A percentile compares a stretch with the other conserved stretches of the same genome.
These are phyloP conservation scores for Russula abietina DNA, from an alignment of 768 basidiomycete genomes.

Conservation along the genomic window DNA sequence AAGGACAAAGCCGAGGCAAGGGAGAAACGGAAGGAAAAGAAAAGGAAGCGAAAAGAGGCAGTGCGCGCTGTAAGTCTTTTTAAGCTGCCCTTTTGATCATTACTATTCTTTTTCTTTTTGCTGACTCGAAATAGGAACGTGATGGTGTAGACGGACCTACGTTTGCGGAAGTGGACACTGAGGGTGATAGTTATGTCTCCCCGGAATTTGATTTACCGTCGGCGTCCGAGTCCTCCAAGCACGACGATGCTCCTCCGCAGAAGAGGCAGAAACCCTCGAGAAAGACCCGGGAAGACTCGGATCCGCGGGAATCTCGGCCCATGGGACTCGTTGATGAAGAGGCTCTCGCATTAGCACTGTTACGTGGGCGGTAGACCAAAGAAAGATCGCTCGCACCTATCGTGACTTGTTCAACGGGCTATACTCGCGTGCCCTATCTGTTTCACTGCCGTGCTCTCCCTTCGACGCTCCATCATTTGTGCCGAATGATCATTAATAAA, in stretches of 20 bases:
- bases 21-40: constrained; percentile 88
- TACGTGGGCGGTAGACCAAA: constrained; percentile 32
- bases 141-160: constrained; percentile 28
- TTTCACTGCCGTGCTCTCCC: too few relatives aligned
- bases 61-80: constrained; percentile 37
- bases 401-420: too few relatives aligned
- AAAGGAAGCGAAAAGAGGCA: constrained; percentile 81
- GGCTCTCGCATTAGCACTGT: constrained; percentile 56
- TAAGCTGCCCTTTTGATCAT: not conserved
- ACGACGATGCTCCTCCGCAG: constrained; percentile 29
- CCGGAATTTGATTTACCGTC: constrained; percentile 58
- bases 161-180: constrained; percentile 36
- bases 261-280: constrained; percentile 31
- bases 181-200: constrained; percentile 62
- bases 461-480: too few relatives aligned
- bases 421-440: too few relatives aligned
- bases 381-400: too few relatives aligned
- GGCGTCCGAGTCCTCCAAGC: constrained; percentile 27
- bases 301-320: constrained; percentile 29
- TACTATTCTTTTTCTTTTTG: not conserved
- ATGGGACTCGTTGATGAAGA: constrained; percentile 47
- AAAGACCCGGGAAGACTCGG: constrained; percentile 12
- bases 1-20: constrained; percentile 76
- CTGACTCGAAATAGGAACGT: constrained; percentile 14
- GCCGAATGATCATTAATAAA: too few relatives aligned